Evolutionary conservation across 2,329 filamentous ascomycete species (phyloP), one percentile per base, ranked within the genome.

Genomic region (Blastomyces gilchristii): DNA sequence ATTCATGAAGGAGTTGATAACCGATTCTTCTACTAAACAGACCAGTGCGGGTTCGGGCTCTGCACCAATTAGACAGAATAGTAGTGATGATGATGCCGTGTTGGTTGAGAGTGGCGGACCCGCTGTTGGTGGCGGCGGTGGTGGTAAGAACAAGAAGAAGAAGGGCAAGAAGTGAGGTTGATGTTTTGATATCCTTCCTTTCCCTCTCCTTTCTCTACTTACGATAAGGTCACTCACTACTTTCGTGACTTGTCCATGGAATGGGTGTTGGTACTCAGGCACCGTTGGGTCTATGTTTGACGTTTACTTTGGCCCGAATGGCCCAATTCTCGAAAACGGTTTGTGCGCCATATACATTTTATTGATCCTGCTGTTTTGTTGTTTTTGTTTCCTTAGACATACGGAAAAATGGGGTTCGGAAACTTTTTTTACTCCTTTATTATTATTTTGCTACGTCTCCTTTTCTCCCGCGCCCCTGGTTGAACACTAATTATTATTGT

Each of bases 1-100:
- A 16, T 91, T 94, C 70, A 87, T 95, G 84, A 90, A 89, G 76
- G 91, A 97, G 79, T 80, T 96, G 58, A 88, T 76, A 62, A 69
- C 66, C 25, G 70, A 72, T 59, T 60, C 62, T 49, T 47, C 43
- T 67, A 77, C 18, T 39, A 59, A 59, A 25, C 58, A 59, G 28
- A 59, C 72, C 60, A 16, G 53, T 39, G n/a, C 53, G 16, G 53
- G 31, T 11, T 39, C 31, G 4, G 16, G 4, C 2, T 11, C 53
- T 37, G 34, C 31, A 12, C 53, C n/a, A n/a, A 22, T 45, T 58
- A 59, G 11, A 43, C 58, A 34, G 16, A 59, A 43, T 58, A 75
- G 73, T 50, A 87, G 86, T 72, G 85, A 88, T 71, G 88, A 91
- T 64, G 88, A 92, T 72, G 85, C 85, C 22, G 89, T 96, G 31